Evolutionary conservation across 371 early-diverging fungal species (phyloP).

Genomic region (Batkoa obscura): DNA sequence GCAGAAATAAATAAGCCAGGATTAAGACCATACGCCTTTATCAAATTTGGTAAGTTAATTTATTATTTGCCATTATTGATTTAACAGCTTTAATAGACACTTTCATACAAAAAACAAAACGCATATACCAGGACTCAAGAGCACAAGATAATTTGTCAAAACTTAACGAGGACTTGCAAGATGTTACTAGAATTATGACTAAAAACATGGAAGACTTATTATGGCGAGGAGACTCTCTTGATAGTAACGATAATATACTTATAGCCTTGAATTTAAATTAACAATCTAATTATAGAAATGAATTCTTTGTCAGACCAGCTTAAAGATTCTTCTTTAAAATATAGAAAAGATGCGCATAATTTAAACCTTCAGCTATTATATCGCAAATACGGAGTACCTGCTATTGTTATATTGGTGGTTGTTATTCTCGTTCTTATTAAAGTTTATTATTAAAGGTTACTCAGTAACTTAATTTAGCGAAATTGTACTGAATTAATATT

Average conservation of each 20-base stretch:
- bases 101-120: constrained; percentile 90
- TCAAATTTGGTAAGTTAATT: constrained; percentile 59
- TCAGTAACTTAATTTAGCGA: background rate
- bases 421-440: constrained; percentile 60
- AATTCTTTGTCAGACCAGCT: constrained; percentile 30
- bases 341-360: constrained; percentile 55
- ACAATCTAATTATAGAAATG: background rate
- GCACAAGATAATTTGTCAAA: constrained; percentile 82
- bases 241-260: constrained; percentile 13
- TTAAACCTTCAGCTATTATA: constrained; percentile 73
- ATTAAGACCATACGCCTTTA: constrained; percentile 88
- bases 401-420: constrained; percentile 51
- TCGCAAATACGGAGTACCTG: constrained; percentile 90
- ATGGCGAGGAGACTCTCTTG: constrained; percentile 76
- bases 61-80: constrained; percentile 1
- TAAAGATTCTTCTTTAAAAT: constrained; percentile 43
- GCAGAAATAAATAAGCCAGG: constrained; percentile 64
- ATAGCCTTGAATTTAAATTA: background rate
- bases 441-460: constrained; percentile 17
- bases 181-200: constrained; percentile 93
- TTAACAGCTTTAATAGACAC: constrained; percentile 36
- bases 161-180: constrained; percentile 86
- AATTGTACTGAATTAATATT: background rate
- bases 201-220: constrained; percentile 92
- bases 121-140: constrained; percentile 83